Evolutionary conservation across 352 stramenopile genomes (phyloP).

Genomic region (Globisporangium okanoganense): DNA sequence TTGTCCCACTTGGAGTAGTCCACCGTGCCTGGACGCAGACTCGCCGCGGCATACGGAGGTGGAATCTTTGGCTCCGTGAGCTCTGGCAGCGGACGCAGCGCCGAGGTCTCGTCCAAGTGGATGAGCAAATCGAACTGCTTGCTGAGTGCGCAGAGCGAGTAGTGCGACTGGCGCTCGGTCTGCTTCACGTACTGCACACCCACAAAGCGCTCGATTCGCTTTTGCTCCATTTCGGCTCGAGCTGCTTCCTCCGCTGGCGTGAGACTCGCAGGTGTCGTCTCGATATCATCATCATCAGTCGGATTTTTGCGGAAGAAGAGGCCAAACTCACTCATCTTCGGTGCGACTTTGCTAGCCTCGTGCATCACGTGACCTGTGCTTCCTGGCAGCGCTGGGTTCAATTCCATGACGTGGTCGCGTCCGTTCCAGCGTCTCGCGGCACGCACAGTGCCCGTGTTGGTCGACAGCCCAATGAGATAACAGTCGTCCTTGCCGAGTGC

Average conservation of each 20-base stretch:
- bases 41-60: not conserved
- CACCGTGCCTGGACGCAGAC: slow-evolving; percentile 10
- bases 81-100: slow-evolving; percentile 24
- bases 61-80: slow-evolving; percentile 13
- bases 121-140: slow-evolving; percentile 29
- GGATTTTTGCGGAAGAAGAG: slow-evolving; percentile 18
- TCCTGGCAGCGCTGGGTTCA: slow-evolving; percentile 17
- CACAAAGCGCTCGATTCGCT: slow-evolving; percentile 27
- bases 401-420: slow-evolving; percentile 20
- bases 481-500: slow-evolving; percentile 18
- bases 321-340: slow-evolving; percentile 19
- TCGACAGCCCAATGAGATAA: slow-evolving; percentile 28
- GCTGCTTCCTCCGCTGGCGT: not conserved
- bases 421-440: slow-evolving; percentile 27
- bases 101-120: slow-evolving; percentile 26
- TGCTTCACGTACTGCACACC: slow-evolving; percentile 29
- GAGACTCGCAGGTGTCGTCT: not conserved
- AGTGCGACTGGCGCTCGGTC: slow-evolving; percentile 26
- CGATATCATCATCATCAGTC: not conserved
- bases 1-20: slow-evolving; percentile 19
- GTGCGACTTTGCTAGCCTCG: slow-evolving; percentile 4
- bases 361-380: slow-evolving; percentile 24
- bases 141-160: slow-evolving; percentile 21
- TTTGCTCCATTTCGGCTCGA: slow-evolving; percentile 3
- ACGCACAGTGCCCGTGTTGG: slow-evolving; percentile 21